These are phyloP conservation scores for Fusarium gaditjirri DNA, from an alignment of 2,329 filamentous ascomycete species.

Conservation along the genomic window DNA sequence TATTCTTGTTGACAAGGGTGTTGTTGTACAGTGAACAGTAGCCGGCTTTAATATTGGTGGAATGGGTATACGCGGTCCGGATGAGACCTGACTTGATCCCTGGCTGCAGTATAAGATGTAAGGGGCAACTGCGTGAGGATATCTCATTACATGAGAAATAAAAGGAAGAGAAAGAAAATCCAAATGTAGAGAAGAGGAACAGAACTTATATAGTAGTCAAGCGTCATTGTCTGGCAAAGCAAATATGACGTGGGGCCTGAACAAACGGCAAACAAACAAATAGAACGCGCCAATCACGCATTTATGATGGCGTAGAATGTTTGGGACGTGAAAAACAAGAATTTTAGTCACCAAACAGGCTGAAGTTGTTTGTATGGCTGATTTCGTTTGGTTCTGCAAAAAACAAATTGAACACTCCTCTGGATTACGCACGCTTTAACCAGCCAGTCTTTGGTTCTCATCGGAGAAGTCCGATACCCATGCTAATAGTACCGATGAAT, in stretches of 20 bases:
- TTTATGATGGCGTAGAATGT: background rate
- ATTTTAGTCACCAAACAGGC: background rate
- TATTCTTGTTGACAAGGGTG: too few relatives aligned
- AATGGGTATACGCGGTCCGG: too few relatives aligned
- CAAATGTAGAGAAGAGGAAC: too few relatives aligned
- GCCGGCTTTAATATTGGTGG: too few relatives aligned
- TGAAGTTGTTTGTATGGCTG: fast-evolving
- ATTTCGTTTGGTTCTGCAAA: background rate
- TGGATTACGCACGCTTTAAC: background rate
- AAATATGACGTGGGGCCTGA: background rate
- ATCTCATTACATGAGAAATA: too few relatives aligned
- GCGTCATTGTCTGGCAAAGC: background rate
- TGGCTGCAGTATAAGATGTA: too few relatives aligned
- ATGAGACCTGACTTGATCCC: too few relatives aligned
- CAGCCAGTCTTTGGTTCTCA: background rate
- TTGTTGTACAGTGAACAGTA: too few relatives aligned
- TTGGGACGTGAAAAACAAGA: too few relatives aligned
- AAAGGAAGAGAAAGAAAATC: too few relatives aligned
- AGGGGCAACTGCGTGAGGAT: too few relatives aligned
- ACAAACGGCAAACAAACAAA: background rate
- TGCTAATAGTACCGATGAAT: background rate
- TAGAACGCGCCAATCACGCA: background rate
- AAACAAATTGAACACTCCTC: background rate
- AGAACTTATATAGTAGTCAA: too few relatives aligned
- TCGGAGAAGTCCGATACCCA: background rate